These are phyloP conservation scores for Diaporthe humulicola DNA, from an alignment of 2,329 filamentous ascomycete genomes.

Conservation along the genomic window DNA sequence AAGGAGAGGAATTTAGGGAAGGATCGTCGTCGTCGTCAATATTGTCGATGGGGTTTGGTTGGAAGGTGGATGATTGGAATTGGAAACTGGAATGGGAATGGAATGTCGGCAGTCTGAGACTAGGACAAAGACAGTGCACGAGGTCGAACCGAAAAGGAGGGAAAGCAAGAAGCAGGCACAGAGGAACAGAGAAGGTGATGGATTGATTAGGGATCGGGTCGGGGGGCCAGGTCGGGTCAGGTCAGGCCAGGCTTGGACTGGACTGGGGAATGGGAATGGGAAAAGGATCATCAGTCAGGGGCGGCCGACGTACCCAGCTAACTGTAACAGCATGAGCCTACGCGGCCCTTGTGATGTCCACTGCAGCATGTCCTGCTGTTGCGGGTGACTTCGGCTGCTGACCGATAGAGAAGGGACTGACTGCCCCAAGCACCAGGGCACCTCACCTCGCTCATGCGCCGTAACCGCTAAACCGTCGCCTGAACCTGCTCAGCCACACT, in stretches of 20 bases:
- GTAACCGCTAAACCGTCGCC: not conserved
- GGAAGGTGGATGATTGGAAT: slow-evolving; percentile 12
- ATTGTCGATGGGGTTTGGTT: slow-evolving; percentile 15
- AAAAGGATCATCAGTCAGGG: slow-evolving; percentile 28
- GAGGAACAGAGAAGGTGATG: not conserved
- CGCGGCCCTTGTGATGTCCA: slow-evolving; percentile 2
- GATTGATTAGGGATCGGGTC: slow-evolving; percentile 21
- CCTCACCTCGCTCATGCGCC: slow-evolving; percentile 7
- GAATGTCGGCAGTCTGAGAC: slow-evolving; percentile 9
- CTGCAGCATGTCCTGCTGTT: not conserved
- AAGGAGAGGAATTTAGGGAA: slow-evolving; percentile 27
- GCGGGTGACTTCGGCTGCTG: slow-evolving; percentile 9
- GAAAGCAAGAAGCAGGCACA: not conserved
- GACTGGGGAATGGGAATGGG: not conserved
- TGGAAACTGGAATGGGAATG: slow-evolving; percentile 12
- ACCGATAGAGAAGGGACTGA: not conserved
- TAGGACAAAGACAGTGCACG: not conserved
- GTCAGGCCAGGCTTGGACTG: not conserved
- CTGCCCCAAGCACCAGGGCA: not conserved
- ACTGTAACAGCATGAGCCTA: slow-evolving; percentile 15
- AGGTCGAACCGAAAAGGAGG: slow-evolving; percentile 17
- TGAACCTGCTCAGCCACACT: slow-evolving; percentile 16
- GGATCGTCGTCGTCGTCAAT: slow-evolving; percentile 34
- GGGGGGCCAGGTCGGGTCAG: not conserved
- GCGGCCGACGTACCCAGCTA: not conserved